Evolutionary conservation across 805 yeast genomes (phyloP), one percentile per base, ranked within the genome.

Genomic region (Candida sithepensis): DNA sequence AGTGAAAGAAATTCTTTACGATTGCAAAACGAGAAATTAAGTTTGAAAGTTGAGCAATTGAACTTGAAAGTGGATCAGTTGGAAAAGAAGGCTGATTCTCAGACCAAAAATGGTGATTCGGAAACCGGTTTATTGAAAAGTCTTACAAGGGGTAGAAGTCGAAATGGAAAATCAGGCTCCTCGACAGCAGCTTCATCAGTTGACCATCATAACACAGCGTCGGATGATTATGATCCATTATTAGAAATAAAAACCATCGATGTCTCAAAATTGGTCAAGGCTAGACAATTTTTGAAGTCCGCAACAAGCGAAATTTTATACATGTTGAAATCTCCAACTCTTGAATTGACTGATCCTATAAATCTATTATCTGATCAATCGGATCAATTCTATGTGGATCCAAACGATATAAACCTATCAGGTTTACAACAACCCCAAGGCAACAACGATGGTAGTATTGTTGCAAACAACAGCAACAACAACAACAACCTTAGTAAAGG

Each of bases 1-100:
- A 75, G 80, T 40, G 82, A 79, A 54, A 56, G 79, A 34, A 78
- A 78, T 52, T 53, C 74, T 2, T 57, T 77, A 41, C 66, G 67
- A 42, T 64, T 69, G 44, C 54, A 69, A 34, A 75, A 73, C 53
- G 74, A 71, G 39, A 71, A 67, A 42, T 73, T 78, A 46, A 62
- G 61, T 21, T 43, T 63, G n/a, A 61, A 62, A 39, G 71, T 78
- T 23, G 56, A 59, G n/a, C 59, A 65, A 43, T 59, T 78, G 46
- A 73, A 74, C 52, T 50, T 53, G 21, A 67, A 63, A 43, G 52
- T 63, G 10, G 39, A 41, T 10, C 24, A 34, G 12, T 36, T 42
- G 10, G 23, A 34, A 43, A 21, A 23, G 39, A 5, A 44, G 38
- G 16, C 18, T 10, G 19, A 43, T 6, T 16, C 16, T 21, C 21